phyloP scores from a whole-genome alignment of 768 basidiomycete species.

The Phanerodontia chrysosporium region DNA sequence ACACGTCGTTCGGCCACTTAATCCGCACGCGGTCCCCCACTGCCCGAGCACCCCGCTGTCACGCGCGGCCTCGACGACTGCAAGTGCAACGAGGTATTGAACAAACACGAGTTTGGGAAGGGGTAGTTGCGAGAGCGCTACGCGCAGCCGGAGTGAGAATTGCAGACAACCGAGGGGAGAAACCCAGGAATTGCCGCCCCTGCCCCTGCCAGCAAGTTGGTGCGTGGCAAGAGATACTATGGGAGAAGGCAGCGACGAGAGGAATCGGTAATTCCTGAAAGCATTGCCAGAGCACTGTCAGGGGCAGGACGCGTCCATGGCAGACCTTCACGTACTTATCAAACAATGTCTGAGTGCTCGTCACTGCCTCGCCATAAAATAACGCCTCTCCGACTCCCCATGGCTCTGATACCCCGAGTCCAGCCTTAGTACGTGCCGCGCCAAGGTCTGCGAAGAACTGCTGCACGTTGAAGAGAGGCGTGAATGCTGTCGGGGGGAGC shows the following conservation, averaged over 20 bases:
- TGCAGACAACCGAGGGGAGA: conserved; percentile 88
- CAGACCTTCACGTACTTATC: conserved; percentile 57
- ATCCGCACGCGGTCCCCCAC: conserved; percentile 61
- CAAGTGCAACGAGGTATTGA: conserved; percentile 89
- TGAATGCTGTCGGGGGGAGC: conserved; percentile 47
- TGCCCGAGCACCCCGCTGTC: conserved; percentile 46
- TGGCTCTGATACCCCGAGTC: conserved; percentile 18
- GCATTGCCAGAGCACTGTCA: background rate
- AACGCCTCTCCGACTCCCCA: conserved; percentile 75
- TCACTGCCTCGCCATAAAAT: conserved; percentile 84
- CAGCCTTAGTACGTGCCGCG: conserved; percentile 26
- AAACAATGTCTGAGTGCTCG: conserved; percentile 92
- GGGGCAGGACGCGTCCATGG: conserved; percentile 1
- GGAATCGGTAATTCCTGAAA: conserved; percentile 71
- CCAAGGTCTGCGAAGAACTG: conserved; percentile 55
- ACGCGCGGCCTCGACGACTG: conserved; percentile 83
- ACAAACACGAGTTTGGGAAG: conserved; percentile 78
- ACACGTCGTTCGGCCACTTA: conserved; percentile 98
- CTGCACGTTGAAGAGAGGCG: conserved; percentile 69
- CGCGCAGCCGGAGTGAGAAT: conserved; percentile 71
- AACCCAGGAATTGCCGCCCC: conserved; percentile 88
- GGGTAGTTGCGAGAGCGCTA: conserved; percentile 43
- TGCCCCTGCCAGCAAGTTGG: conserved; percentile 84
- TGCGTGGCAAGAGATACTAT: conserved; percentile 81
- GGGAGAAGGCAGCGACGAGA: conserved; percentile 67